Evolutionary conservation across 2,329 filamentous ascomycete genomes (phyloP).

Genomic region (Blastomyces silverae): DNA sequence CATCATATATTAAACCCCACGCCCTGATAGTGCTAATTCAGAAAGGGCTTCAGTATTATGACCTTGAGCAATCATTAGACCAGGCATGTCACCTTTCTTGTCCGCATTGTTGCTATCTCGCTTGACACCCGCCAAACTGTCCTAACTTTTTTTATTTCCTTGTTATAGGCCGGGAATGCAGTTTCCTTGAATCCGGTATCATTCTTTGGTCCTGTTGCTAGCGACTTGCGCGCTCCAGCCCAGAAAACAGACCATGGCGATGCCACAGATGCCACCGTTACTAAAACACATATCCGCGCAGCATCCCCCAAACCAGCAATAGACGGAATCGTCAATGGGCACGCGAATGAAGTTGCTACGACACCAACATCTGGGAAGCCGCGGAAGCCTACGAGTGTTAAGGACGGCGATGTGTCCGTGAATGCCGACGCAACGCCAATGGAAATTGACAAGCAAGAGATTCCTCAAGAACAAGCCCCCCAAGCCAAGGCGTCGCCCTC

Average conservation of each 20-base stretch:
- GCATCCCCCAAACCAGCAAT: conserved; percentile 30
- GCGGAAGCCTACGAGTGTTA: conserved; percentile 28
- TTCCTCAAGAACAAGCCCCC: conserved; percentile 27
- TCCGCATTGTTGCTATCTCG: conserved; percentile 11
- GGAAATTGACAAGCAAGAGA: conserved; percentile 39
- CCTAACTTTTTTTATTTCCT: conserved; percentile 11
- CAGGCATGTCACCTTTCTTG: conserved; percentile 35
- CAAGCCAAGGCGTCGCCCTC: conserved; percentile 23
- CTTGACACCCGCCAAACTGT: conserved; percentile 9
- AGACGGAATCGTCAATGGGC: conserved; percentile 36
- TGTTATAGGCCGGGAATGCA: conserved; percentile 35
- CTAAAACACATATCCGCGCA: conserved; percentile 28
- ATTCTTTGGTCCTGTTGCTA: conserved; percentile 44
- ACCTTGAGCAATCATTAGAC: conserved; percentile 45
- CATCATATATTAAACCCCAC: conserved; percentile 52
- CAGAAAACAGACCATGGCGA: conserved; percentile 22
- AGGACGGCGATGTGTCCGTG: conserved; percentile 27
- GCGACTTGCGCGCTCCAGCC: conserved; percentile 28
- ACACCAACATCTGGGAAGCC: conserved; percentile 31
- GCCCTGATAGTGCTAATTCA: conserved; percentile 57
- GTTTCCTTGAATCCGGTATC: conserved; percentile 34
- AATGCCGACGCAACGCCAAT: conserved; percentile 34
- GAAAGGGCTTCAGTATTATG: conserved; percentile 53
- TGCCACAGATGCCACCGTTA: conserved; percentile 23
- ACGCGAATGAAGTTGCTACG: conserved; percentile 28